Conservation (phyloP, 257 asterid genomes). For the Nicotiana benthamiana region DNA sequence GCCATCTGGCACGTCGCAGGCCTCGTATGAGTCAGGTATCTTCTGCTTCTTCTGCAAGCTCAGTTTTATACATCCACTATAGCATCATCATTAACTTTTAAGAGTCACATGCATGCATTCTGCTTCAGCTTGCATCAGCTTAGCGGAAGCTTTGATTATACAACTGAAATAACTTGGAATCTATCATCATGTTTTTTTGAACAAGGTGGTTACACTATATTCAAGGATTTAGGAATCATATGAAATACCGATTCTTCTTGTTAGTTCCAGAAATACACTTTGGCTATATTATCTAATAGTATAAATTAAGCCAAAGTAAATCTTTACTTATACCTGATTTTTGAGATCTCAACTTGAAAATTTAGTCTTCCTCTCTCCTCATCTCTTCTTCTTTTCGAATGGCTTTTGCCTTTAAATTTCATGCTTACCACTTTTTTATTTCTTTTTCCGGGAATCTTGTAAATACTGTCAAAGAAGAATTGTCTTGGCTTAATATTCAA, state of each 20-base stretch:
- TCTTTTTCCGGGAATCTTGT: neutral
- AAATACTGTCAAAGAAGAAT: neutral
- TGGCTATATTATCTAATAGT: neutral
- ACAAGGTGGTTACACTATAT: neutral
- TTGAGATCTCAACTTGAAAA: neutral
- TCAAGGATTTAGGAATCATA: neutral
- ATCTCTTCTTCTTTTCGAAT: neutral
- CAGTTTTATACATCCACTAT: neutral
- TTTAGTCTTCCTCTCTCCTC: neutral
- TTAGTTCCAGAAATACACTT: neutral
- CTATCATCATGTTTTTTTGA: neutral
- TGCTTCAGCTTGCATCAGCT: neutral
- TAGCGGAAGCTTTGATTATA: neutral
- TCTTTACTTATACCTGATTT: neutral
- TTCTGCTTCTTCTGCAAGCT: neutral
- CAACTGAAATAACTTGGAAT: neutral
- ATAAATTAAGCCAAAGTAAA: neutral
- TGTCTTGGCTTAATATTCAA: neutral
- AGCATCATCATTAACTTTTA: neutral
- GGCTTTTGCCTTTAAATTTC: neutral
- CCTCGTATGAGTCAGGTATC: conserved; percentile 78
- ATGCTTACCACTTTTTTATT: neutral
- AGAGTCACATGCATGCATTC: neutral
- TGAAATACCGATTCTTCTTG: neutral
- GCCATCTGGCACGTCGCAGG: conserved; percentile 79